These are phyloP conservation scores for Aurantiochytrium sp. DNA, from an alignment of 108 stramenopile genomes.

Conservation along the genomic window DNA sequence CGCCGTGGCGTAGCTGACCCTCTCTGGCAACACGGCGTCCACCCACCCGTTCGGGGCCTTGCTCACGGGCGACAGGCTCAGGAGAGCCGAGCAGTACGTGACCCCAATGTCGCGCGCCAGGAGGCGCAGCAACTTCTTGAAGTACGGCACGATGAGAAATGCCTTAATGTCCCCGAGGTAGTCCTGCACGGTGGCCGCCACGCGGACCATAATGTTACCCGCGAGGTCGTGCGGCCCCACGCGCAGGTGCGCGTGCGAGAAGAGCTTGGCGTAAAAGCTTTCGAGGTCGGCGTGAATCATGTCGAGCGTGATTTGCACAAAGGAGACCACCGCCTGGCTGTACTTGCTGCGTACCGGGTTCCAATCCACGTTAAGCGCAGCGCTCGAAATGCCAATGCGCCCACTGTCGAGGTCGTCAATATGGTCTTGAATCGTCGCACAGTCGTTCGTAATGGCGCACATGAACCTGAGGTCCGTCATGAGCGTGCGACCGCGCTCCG, in stretches of 20 bases:
- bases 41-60: background rate
- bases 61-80: background rate
- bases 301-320: background rate
- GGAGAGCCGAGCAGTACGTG: background rate
- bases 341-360: background rate
- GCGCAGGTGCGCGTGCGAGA: background rate
- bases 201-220: background rate
- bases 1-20: background rate
- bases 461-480: background rate
- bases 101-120: background rate
- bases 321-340: background rate
- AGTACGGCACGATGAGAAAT: background rate
- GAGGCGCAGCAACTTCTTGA: background rate
- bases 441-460: background rate
- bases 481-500: background rate
- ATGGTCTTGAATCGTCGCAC: background rate
- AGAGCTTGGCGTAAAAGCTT: background rate
- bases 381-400: background rate
- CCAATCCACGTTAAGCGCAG: background rate
- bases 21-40: background rate
- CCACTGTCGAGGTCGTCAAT: background rate
- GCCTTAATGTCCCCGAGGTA: background rate
- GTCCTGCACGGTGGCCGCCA: constrained; percentile 13
- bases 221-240: background rate
- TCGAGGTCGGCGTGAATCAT: constrained; percentile 14